Evolutionary conservation across 2,329 filamentous ascomycete genomes (phyloP), one percentile per base, ranked within the genome.

Genomic region (Sporothrix globosa): DNA sequence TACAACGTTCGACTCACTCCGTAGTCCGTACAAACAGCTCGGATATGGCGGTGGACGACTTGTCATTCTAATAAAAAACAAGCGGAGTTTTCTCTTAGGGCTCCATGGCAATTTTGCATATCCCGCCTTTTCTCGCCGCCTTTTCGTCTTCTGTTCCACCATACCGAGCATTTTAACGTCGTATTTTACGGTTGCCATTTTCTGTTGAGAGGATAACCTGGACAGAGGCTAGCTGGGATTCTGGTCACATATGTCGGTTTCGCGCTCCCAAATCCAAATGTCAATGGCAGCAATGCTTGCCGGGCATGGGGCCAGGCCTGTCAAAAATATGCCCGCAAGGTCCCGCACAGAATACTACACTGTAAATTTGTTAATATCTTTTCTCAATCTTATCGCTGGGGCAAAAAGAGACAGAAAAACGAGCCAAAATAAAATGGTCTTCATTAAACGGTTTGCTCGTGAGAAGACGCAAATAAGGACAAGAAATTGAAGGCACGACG

Each of bases 161-260:
- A 10, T 14, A 0, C 34, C 5, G 34, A 34, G 34, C 34, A 60
- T 60, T 60, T 60, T 46, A n/a, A 34, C 24, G 61, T 50, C 46
- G 61, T 65, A 65, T 50, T 50, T 13, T 21, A 7, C 9, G n/a
- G 19, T 34, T 34, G 41, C n/a, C 60, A 48, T 27, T 27, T 61
- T 61, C 13, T 61, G 56, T 61, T 44, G 39, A 44, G 39, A 7
- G 53, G 27, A 19, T 17, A 27, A 27, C 48, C 48, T 50, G 24
- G 58, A 14, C 17, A 39, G n/a, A 63, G 58, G n/a, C 58, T 61
- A 61, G 58, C 58, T 24, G 39, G 58, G 39, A 27, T 34, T 17
- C 13, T 17, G 41, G 4, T 44, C 11, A 17, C 11, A 17, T 63
- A 46, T 61, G 5, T 60, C 39, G 53, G 9, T 27, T 34, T 34